Evolutionary conservation across 148 eudicot genomes (phyloP), one percentile per base, ranked within the genome.

Genomic region (Camellia granthamiana): DNA sequence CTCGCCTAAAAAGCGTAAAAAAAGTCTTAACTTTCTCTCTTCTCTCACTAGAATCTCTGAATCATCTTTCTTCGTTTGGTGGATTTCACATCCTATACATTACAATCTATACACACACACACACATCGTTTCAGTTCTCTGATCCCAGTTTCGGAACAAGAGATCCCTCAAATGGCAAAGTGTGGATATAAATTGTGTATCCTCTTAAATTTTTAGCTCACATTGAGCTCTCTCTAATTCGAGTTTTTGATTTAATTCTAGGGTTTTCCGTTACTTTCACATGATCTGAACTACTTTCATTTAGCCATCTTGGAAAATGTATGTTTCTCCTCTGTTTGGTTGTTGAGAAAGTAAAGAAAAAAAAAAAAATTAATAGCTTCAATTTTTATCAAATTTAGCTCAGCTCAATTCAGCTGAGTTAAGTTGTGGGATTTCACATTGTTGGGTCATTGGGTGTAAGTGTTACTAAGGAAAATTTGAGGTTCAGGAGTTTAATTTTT

Each of bases 21-120:
- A 23, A 23, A 23, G 30, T 23, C 30, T 23, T 0, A 23, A 23
- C 30, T 23, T 23, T 23, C 30, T 13, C 21, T 54, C 11, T n/a
- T 23, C 30, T 23, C 30, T 23, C 30, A 68, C n/a, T 16, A 38
- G 30, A 23, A 23, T 23, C 63, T 49, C 8, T n/a, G 71, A 72
- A 63, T 70, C 62, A 44, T 67, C 79, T 85, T 79, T 79, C 68
- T 23, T 23, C 30, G 0, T 72, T 23, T 52, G 64, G 65, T 78
- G 71, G 81, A 83, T 83, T 83, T 78, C 64, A 21, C 11, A 19
- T 0, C 30, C 30, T 23, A 23, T 23, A 23, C 30, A 23, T 23
- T 23, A 23, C 30, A 23, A 23, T 23, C 30, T 69, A 7, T 43
- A 19, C 30, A 23, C 30, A 23, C 30, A 23, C 30, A 23, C 30